A percentile compares a stretch with the other conserved stretches of the same genome.
These are phyloP conservation scores for Fraxinus floribunda DNA, from an alignment of 305 asterid species.

Conservation along the genomic window DNA sequence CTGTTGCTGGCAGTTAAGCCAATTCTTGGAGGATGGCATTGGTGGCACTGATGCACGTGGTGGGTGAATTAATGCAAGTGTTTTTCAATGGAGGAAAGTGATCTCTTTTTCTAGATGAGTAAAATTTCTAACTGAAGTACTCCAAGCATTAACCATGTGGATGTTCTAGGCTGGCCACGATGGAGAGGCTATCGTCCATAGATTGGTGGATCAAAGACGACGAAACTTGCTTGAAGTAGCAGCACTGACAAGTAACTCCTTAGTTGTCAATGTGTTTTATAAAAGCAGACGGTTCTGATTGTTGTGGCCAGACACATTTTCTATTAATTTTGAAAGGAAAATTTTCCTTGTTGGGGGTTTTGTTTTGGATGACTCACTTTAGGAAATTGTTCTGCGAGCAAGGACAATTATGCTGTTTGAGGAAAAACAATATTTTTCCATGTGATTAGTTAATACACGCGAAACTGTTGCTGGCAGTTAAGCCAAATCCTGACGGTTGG, in stretches of 20 bases:
- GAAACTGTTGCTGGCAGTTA: neutral
- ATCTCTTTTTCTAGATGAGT: neutral
- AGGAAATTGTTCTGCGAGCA: neutral
- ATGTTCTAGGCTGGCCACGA: neutral
- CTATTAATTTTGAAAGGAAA: neutral
- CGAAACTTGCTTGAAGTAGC: neutral
- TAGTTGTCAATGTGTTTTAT: neutral
- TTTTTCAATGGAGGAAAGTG: neutral
- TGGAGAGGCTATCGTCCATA: neutral
- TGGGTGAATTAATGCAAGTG: neutral
- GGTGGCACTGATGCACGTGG: neutral
- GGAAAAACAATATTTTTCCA: neutral
- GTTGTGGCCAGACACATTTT: neutral
- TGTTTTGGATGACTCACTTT: neutral
- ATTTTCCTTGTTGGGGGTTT: neutral
- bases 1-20: neutral
- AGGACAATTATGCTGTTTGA: neutral
- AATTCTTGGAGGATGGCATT: neutral
- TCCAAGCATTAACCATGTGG: neutral
- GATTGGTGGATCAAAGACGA: neutral
- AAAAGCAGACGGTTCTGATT: neutral
- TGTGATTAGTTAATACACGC: neutral
- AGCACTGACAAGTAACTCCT: neutral
- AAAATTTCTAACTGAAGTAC: neutral
- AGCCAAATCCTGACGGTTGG: neutral